These are phyloP conservation scores for Thamnidium elegans DNA, from an alignment of 192 early-diverging fungal genomes.

Conservation along the genomic window DNA sequence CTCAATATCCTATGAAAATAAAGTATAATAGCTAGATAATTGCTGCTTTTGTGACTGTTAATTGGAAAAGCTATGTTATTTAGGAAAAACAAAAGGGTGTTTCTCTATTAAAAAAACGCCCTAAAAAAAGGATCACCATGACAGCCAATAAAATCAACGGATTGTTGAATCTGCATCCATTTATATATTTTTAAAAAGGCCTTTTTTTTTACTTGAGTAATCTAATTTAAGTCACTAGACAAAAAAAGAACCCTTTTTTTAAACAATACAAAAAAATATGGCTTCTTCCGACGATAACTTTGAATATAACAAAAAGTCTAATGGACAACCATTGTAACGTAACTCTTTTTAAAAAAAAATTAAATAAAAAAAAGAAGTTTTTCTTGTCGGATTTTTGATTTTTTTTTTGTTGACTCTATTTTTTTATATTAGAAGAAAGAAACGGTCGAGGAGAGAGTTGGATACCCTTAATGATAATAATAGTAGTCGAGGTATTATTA, in stretches of 20 bases:
- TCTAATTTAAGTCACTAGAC: not conserved
- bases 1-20: no score
- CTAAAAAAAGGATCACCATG: no score
- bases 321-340: no score
- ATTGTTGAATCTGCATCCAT: constrained; percentile 1
- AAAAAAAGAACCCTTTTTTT: not conserved
- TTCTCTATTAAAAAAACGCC: no score
- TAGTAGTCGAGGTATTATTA: constrained; percentile 16
- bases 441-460: constrained; percentile 14
- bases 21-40: no score
- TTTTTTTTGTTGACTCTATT: not conserved
- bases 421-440: constrained; percentile 6
- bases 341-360: no score
- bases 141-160: not conserved
- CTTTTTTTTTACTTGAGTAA: not conserved
- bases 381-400: not conserved
- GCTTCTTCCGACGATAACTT: not conserved
- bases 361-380: not conserved
- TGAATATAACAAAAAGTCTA: no score
- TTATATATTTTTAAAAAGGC: no score
- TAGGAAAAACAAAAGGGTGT: no score
- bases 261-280: not conserved
- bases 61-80: no score
- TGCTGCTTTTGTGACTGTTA: no score
- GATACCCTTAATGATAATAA: constrained; percentile 14